Conservation (phyloP, 208 protist genomes). For the Sergeia podlipaevii region DNA sequence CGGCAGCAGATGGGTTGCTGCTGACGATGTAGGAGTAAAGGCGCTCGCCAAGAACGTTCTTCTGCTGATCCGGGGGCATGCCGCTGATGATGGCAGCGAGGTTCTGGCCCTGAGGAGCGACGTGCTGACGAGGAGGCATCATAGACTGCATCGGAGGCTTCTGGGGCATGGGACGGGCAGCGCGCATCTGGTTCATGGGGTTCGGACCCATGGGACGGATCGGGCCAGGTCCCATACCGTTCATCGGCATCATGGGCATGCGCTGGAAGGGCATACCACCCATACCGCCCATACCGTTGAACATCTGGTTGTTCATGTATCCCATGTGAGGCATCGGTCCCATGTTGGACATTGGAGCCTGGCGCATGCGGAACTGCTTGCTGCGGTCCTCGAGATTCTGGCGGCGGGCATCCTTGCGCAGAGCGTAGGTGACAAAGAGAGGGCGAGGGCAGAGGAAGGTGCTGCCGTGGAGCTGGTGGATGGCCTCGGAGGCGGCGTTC, state of each 20-base stretch:
- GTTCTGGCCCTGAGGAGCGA: conserved; percentile 54
- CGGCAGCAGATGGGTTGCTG: conserved; percentile 83
- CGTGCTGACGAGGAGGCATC: conserved; percentile 53
- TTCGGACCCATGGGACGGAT: conserved; percentile 38
- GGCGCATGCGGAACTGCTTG: conserved; percentile 80
- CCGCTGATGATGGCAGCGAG: conserved; percentile 61
- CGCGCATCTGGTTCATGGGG: conserved; percentile 79
- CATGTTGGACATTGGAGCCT: conserved; percentile 47
- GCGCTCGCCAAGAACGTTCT: conserved; percentile 95
- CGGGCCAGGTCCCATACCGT: conserved; percentile 25
- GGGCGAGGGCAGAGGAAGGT: conserved; percentile 94
- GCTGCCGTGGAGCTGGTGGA: conserved; percentile 96
- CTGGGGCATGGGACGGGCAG: conserved; percentile 38
- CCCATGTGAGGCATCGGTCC: conserved; percentile 44
- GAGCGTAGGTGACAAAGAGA: conserved; percentile 97
- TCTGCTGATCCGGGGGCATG: conserved; percentile 86
- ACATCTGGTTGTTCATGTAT: conserved; percentile 50
- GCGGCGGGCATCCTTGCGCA: conserved; percentile 96
- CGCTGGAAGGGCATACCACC: conserved; percentile 61
- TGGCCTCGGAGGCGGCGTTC: conserved; percentile 94
- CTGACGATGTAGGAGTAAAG: conserved; percentile 95
- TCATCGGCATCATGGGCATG: conserved; percentile 77
- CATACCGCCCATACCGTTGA: conserved; percentile 51
- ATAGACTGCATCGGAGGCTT: conserved; percentile 65
- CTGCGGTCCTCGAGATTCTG: conserved; percentile 92